phyloP scores from a whole-genome alignment of 352 stramenopile species.

The Globisporangium takayamanum region DNA sequence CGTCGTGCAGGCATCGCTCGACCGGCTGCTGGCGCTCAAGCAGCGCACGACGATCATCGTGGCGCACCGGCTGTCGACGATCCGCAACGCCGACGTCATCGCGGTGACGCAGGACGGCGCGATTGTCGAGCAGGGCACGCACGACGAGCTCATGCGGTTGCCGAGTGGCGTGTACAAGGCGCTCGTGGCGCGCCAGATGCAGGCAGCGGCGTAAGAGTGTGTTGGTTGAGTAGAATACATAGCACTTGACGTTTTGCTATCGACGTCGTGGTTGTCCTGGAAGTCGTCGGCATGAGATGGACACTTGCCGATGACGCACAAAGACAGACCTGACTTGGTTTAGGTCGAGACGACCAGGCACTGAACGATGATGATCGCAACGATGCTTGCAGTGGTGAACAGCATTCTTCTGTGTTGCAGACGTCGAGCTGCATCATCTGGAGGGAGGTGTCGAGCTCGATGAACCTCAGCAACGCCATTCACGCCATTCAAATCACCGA shows the following conservation, averaged over 20 bases:
- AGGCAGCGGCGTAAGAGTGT: neutral
- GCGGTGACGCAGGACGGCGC: constrained; percentile 31
- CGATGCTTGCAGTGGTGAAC: no score
- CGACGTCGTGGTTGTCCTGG: neutral
- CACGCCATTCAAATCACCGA: no score
- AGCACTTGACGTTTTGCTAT: neutral
- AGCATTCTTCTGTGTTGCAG: no score
- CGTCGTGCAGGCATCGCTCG: no score
- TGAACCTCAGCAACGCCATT: no score
- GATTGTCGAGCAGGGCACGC: constrained; percentile 36
- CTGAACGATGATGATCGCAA: no score
- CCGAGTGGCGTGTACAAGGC: constrained; percentile 13
- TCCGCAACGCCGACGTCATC: constrained; percentile 31
- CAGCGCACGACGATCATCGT: constrained; percentile 43
- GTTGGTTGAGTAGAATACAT: neutral
- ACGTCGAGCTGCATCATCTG: no score
- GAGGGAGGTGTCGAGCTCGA: no score
- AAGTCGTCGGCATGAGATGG: neutral
- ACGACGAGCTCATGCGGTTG: constrained; percentile 30
- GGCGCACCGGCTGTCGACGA: constrained; percentile 17
- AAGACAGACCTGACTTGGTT: neutral
- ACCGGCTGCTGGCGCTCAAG: constrained; percentile 36
- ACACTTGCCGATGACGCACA: neutral
- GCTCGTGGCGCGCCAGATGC: constrained; percentile 15
- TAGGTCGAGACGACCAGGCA: no score